Base-by-base conservation (phyloP, 2,329 filamentous ascomycete genomes). In the Scedosporium boydii region DNA sequence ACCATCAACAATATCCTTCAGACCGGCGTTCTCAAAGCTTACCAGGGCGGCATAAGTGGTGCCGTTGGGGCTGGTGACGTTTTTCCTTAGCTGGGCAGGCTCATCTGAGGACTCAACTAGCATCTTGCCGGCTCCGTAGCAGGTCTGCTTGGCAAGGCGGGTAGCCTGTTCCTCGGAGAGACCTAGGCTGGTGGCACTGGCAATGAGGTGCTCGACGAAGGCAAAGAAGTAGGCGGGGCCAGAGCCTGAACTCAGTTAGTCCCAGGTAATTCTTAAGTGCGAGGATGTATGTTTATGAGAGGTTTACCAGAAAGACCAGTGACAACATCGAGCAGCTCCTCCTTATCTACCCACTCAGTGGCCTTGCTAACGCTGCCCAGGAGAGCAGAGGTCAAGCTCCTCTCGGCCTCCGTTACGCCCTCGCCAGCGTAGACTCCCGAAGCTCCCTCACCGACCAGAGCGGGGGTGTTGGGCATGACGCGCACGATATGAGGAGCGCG, bases 161-260 rank as follows among this genome's bases (percentile, higher is more conserved):
- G 75, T 76, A n/a, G 79, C 79, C 68, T 81, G 79, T 62, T 81
- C 79, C 18, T 71, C 69, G 0, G 78, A 73, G 27, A 82, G 73
- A 1, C 79, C 79, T 1, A 80, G 70, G n/a, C 70, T 69, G 7
- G 71, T 73, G 12, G 74, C 79, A 64, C 75, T 76, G 60, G 76
- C 68, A 61, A 79, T 76, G 56, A 82, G 71, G 68, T 82, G 78
- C 67, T 82, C 79, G 6, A 82, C 79, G 70, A 82, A 74, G 66
- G 78, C 78, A 67, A 82, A 82, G 71, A 82, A 82, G 71, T 82
- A 82, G 0, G 79, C 79, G 0, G 79, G 79, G 2, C 79, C 79
- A 18, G 78, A 80, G 26, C 79, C 79, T 80, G n/a, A 58, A 14
- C 14, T 48, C 6, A 65, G 65, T 53, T 7, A 26, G 21, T n/a